Base-by-base conservation (phyloP, 768 basidiomycete species). In the Infundibulicybe gibba region DNA sequence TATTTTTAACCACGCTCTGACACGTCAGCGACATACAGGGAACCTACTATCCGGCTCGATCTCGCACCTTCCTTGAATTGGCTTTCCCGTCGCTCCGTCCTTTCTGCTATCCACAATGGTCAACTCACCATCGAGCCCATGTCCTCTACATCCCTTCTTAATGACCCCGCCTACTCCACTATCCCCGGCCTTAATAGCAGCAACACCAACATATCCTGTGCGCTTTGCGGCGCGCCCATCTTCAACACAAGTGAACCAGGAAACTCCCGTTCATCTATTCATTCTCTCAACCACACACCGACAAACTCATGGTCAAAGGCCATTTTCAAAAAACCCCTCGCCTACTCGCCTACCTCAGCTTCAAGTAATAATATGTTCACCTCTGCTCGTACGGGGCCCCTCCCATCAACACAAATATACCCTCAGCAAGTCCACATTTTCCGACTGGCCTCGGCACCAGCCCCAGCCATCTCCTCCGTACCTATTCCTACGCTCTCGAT, bases 51-150 rank as follows among this genome's bases (percentile, higher is more conserved):
- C 25, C 85, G 97, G 8, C 77, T 99, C 14, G 97, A 98, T 60
- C 70, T 90, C n/a, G 94, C 97, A 0, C 91, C 94, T 0, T 90
- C 93, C 11, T 71, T 99, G 31, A 94, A 90, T 58, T 98, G 91
- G 90, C 74, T 98, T n/a, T 87, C 88, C 13, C 79, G 94, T 20
- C 83, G 93, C 21, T 83, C 84, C 3, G 87, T 98, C 17, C 75
- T 85, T 3, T 68, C 81, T 19, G 95, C 95, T 5, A 89, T 99
- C 48, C 82, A 97, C 53, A 79, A 76, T 8, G 92, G 92, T 0
- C 88, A 94, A 59, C 77, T 99, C 21, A 81, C 78, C 12, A 84
- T 99, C 43, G 95, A 98, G 60, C 94, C 95, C 3, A 76, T 94
- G 50, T 69, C 87, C 0, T 77, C 83, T 15, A 60, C 68, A 3